These are phyloP conservation scores for Sporobolus alterniflorus DNA, from an alignment of 202 grass and related monocot species.

Conservation along the genomic window DNA sequence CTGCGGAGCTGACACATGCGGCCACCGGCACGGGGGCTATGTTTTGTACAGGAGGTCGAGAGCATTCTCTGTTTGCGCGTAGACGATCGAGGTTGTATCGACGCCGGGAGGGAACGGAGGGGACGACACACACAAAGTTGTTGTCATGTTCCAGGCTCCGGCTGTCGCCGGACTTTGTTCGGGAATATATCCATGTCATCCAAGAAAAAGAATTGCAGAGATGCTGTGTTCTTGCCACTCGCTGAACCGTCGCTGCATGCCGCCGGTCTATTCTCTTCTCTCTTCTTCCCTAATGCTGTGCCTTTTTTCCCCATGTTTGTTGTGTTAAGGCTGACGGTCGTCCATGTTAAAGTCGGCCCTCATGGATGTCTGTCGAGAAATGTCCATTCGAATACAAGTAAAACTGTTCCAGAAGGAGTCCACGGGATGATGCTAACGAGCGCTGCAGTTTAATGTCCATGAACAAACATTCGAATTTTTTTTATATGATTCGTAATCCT, in stretches of 20 bases:
- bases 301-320: not conserved
- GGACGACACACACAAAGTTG: not conserved
- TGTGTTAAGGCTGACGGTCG: conserved; percentile 4
- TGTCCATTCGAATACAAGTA: not conserved
- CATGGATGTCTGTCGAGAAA: not conserved
- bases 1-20: conserved; percentile 32
- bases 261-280: not conserved
- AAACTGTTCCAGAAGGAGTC: not conserved
- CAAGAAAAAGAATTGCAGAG: not conserved
- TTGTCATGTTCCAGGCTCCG: conserved; percentile 35
- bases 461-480: not conserved
- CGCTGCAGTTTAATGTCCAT: not conserved
- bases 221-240: conserved; percentile 16
- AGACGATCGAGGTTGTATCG: conserved; percentile 14
- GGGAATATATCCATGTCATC: conserved; percentile 28
- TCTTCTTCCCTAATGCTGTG: not conserved
- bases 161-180: not conserved
- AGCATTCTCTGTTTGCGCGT: not conserved
- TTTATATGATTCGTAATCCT: too few species aligned
- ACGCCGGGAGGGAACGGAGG: not conserved
- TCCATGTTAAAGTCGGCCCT: not conserved
- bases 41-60: not conserved
- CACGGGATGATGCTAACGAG: not conserved
- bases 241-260: not conserved
- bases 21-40: not conserved